Base-by-base conservation (phyloP, 2,329 filamentous ascomycete genomes). In the Lasiodiplodia gonubiensis region DNA sequence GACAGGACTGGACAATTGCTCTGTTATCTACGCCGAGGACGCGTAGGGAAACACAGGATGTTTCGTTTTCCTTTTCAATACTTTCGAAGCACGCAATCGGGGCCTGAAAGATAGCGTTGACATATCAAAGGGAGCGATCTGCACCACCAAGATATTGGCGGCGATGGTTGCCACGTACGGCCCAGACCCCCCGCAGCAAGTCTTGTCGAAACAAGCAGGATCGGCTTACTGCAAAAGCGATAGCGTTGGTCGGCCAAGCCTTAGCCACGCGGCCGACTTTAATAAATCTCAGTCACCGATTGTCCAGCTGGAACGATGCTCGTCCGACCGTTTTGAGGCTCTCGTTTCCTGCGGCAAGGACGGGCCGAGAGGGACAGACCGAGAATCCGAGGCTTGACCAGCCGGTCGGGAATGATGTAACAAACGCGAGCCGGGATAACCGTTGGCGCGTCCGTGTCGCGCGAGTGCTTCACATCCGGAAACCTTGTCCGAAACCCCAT, bases 311-410 rank as follows among this genome's bases (percentile, higher is more conserved):
- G 59, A 25, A 51, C 59, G n/a, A 51, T 16, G 25, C 59, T 61
- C 59, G 46, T 60, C 30, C 25, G 57, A 59, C 54, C 35, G 55
- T 59, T 33, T 33, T 59, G 37, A 21, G 42, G 53, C 53, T 21
- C 30, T 33, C 30, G 30, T 33, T 33, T 33, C 30, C 30, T 33
- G 30, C 37, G 53, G n/a, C 25, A 21, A 21, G 25, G 55, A 61
- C 57, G 57, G 57, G 39, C 57, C 57, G 57, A 61, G 55, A 33
- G 42, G 57, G 42, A 46, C 10, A 35, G 42, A 39, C 57, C 42
- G 42, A 49, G 39, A 12, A 49, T 49, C 57, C 57, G 57, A 61
- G 57, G 57, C 57, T 35, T 49, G 30, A 49, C 57, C 57, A 61
- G 14, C 25, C 23, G 18, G n/a, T 11, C 42, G 57, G 57, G 42